Conservation (phyloP, 352 stramenopile species). For the Globisporangium takayamanum region DNA sequence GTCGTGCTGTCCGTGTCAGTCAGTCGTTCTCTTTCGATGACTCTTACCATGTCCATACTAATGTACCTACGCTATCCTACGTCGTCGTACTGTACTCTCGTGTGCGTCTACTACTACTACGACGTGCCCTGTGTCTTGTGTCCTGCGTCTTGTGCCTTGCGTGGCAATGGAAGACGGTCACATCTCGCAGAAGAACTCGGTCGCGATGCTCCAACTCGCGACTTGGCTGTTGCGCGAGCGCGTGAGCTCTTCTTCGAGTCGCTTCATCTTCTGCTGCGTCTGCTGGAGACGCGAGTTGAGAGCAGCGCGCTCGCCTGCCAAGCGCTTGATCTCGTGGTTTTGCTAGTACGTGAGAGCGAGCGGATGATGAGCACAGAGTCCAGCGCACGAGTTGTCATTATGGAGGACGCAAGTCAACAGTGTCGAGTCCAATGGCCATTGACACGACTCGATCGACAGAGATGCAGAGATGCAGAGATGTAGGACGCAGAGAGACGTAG, state of each 20-base stretch:
- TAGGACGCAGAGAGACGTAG: neutral
- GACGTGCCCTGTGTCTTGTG: neutral
- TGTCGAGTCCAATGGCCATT: no score
- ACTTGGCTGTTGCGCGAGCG: constrained; percentile 39
- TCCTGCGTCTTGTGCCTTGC: no score
- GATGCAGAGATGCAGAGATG: neutral
- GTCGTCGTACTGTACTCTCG: constrained; percentile 4
- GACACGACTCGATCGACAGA: no score
- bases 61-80: neutral
- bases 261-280: constrained; percentile 45
- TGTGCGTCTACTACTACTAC: no score
- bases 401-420: no score
- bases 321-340: constrained; percentile 49
- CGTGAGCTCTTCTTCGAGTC: constrained; percentile 53
- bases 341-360: constrained; percentile 20
- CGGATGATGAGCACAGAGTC: neutral
- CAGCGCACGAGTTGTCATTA: no score
- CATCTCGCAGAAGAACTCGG: constrained; percentile 66
- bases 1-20: neutral
- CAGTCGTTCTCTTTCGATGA: no score
- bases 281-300: constrained; percentile 42
- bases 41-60: no score
- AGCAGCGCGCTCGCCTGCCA: constrained; percentile 35
- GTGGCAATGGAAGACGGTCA: constrained; percentile 11
- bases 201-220: constrained; percentile 38